A percentile compares a stretch with the other conserved stretches of the same genome.
phyloP scores from a whole-genome alignment of 2,329 filamentous ascomycete genomes.

The Hypoxylon sp. region DNA sequence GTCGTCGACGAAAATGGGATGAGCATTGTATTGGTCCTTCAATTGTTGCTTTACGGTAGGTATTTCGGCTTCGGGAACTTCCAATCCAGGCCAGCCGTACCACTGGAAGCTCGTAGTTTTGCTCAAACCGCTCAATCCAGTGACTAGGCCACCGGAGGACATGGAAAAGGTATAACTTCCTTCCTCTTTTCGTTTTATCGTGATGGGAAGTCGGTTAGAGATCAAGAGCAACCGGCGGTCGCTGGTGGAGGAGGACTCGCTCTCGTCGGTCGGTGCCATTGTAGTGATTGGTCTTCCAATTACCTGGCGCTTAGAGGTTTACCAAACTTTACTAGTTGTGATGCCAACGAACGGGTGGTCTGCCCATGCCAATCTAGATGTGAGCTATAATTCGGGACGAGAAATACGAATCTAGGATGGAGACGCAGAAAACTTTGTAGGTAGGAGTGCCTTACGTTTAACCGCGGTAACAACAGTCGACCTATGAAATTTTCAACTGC shows the following conservation, averaged over 20 bases:
- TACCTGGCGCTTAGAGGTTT: background rate
- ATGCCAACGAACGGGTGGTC: background rate
- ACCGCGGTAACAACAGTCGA: constrained; percentile 24
- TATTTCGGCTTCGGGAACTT: constrained; percentile 89
- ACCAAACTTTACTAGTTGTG: background rate
- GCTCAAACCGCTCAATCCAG: constrained; percentile 89
- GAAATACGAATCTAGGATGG: background rate
- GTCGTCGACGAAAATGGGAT: constrained; percentile 93
- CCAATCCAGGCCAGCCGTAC: constrained; percentile 97
- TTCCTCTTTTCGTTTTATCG: constrained; percentile 93
- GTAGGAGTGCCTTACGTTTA: constrained; percentile 21
- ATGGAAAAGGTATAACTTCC: constrained; percentile 94
- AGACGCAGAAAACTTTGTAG: constrained; percentile 11
- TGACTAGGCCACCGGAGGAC: constrained; percentile 96
- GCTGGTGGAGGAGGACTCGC: constrained; percentile 45
- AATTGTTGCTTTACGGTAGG: constrained; percentile 81
- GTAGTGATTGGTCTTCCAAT: constrained; percentile 17
- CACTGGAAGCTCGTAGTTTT: constrained; percentile 97
- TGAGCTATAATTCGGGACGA: background rate
- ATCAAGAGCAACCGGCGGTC: constrained; percentile 78
- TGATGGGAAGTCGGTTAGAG: constrained; percentile 95
- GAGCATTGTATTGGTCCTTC: constrained; percentile 88
- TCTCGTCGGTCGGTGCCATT: constrained; percentile 48
- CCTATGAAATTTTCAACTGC: constrained; percentile 17
- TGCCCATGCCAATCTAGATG: background rate